Evolutionary conservation across 225 moss, liverwort and hornwort genomes (phyloP), one percentile per base, ranked within the genome.

Genomic region (Pleurozium schreberi): DNA sequence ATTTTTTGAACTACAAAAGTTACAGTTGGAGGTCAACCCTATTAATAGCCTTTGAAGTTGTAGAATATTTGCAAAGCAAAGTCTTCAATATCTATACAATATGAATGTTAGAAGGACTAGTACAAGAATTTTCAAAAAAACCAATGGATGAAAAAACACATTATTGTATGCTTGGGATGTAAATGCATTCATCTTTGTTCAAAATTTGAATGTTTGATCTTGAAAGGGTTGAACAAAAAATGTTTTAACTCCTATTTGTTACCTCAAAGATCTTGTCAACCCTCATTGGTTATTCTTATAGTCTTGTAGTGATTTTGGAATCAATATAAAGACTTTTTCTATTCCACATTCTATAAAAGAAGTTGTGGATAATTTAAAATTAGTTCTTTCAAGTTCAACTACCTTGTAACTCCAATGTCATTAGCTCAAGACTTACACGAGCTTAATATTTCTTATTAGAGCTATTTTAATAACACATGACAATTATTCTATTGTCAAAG

Each of bases 351-450:
- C 9, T 53, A 14, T 23, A 3, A 9, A 36, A 8, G 36, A 9
- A 13, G 14, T 59, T 23, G 23, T 15, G 3, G 9, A 22, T 8
- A 9, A 14, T 5, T 34, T 20, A 12, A 50, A 50, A 33, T 21
- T 21, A 3, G 3, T 9, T 9, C 14, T 36, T 77, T 53, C 4
- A 77, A 25, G 0, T 38, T 53, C 14, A 53, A 36, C 10, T 25
- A 53, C 15, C 15, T 23, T 6, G 15, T 14, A 22, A 36, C 2
- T 52, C 22, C 3, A 52, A 75, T 52, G 5, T 22, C 36, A 52
- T 52, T 52, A 36, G 36, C 23, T 76, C 1, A 0, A 53, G 36
- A 36, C 2, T 0, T 22, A 0, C 0, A 76, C 22, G 2, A 34
- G 1, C 14, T 26, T 36, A 52, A 0, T 52, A 36, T 76, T 76